These are phyloP conservation scores for Colletotrichum sp. DNA, from an alignment of 2,329 filamentous ascomycete genomes.

Conservation along the genomic window DNA sequence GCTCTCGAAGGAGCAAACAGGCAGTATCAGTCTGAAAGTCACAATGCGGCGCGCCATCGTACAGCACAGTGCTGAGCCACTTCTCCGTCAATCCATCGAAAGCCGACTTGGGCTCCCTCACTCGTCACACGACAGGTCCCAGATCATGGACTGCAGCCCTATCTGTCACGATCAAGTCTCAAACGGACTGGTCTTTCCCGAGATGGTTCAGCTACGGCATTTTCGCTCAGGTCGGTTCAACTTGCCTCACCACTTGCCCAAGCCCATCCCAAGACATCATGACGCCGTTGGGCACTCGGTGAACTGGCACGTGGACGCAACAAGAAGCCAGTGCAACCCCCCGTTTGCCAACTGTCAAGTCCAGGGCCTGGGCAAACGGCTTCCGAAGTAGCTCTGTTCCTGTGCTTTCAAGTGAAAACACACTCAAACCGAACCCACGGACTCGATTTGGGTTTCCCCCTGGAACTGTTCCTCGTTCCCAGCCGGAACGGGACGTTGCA, in stretches of 20 bases:
- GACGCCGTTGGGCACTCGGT: not conserved
- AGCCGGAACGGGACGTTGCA: conserved; percentile 9
- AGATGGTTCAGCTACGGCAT: not conserved
- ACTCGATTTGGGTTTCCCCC: not conserved
- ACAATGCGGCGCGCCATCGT: not conserved
- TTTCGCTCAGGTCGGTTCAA: not conserved
- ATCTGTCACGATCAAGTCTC: not conserved
- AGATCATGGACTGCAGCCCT: conserved; percentile 16
- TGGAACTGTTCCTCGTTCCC: not conserved
- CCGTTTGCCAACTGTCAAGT: not conserved
- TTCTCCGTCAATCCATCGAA: not conserved
- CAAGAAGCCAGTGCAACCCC: conserved; percentile 6
- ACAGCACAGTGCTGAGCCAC: not conserved
- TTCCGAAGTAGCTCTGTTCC: not conserved
- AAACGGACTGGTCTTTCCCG: not conserved
- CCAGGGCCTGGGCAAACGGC: not conserved
- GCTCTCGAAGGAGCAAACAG: not conserved
- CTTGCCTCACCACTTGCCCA: not conserved
- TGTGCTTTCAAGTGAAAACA: not conserved
- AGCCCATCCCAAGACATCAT: not conserved
- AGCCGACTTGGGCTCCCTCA: not conserved
- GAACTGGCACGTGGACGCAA: not conserved
- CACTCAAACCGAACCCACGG: not conserved
- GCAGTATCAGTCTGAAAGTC: not conserved
- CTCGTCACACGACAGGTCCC: not conserved